phyloP scores from a whole-genome alignment of 202 grass and related monocot species.

The Eragrostis tef region DNA sequence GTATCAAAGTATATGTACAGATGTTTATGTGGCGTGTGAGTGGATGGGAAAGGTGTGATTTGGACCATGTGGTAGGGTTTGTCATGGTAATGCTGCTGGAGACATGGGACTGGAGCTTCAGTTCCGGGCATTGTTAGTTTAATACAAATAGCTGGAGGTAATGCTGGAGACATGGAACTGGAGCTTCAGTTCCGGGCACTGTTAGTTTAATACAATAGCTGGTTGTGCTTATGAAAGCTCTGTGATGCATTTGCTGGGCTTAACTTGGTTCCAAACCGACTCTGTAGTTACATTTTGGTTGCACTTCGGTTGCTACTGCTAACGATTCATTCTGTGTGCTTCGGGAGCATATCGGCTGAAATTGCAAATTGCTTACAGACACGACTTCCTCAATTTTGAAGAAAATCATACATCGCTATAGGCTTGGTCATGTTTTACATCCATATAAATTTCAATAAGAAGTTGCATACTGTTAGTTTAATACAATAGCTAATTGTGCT shows the following conservation, averaged over 20 bases:
- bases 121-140: neutral
- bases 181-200: neutral
- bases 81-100: slow-evolving; percentile 7
- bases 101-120: slow-evolving; percentile 1
- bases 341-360: no score
- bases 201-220: neutral
- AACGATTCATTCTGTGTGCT: no score
- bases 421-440: no score
- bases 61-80: neutral
- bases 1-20: neutral
- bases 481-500: neutral
- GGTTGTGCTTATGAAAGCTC: no score
- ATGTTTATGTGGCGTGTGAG: neutral
- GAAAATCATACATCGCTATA: no score
- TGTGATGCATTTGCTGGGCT: no score
- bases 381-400: no score
- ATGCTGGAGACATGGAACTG: neutral
- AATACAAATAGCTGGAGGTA: neutral
- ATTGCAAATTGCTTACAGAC: no score
- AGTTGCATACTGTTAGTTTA: slow-evolving; percentile 4
- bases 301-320: no score
- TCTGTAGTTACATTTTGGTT: no score
- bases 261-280: no score
- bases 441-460: no score
- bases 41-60: slow-evolving; percentile 20